Conservation (phyloP, 768 basidiomycete genomes). For the Cystobasidium ongulense region DNA sequence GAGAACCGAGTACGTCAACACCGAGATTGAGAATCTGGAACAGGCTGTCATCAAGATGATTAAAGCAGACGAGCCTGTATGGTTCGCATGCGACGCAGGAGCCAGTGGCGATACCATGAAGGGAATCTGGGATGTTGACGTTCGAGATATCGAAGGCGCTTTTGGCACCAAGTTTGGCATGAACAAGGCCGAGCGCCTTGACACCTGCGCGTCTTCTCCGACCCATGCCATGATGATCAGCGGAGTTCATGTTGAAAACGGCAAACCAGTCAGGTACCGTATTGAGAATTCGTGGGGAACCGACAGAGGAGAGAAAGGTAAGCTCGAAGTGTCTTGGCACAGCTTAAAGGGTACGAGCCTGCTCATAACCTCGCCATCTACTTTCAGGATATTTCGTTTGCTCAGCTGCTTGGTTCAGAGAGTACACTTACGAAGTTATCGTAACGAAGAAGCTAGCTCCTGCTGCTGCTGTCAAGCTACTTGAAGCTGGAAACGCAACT, state of each 20-base stretch:
- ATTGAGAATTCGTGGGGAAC: conserved; percentile 98
- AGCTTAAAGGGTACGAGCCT: conserved; percentile 43
- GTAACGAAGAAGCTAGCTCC: conserved; percentile 27
- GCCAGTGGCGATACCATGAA: conserved; percentile 61
- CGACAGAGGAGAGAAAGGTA: conserved; percentile 30
- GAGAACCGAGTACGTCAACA: conserved; percentile 55
- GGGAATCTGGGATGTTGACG: conserved; percentile 63
- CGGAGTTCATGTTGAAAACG: conserved; percentile 78
- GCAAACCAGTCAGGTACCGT: conserved; percentile 76
- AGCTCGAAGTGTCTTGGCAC: background rate
- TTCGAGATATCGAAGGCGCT: conserved; percentile 53
- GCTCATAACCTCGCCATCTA: conserved; percentile 49
- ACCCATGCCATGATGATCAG: conserved; percentile 83
- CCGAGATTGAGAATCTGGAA: conserved; percentile 17
- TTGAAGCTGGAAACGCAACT: background rate
- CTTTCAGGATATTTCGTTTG: conserved; percentile 13
- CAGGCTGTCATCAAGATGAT: conserved; percentile 58
- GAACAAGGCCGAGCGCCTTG: conserved; percentile 74
- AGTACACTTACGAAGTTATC: conserved; percentile 92
- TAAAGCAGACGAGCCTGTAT: conserved; percentile 37
- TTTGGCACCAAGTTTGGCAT: conserved; percentile 72
- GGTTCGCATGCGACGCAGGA: conserved; percentile 89
- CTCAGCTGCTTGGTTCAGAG: conserved; percentile 63
- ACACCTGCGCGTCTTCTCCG: conserved; percentile 60
- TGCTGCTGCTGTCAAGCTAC: background rate